Evolutionary conservation across 495 filamentous ascomycete genomes (phyloP).

Genomic region (Penicillium dipodomyicola): DNA sequence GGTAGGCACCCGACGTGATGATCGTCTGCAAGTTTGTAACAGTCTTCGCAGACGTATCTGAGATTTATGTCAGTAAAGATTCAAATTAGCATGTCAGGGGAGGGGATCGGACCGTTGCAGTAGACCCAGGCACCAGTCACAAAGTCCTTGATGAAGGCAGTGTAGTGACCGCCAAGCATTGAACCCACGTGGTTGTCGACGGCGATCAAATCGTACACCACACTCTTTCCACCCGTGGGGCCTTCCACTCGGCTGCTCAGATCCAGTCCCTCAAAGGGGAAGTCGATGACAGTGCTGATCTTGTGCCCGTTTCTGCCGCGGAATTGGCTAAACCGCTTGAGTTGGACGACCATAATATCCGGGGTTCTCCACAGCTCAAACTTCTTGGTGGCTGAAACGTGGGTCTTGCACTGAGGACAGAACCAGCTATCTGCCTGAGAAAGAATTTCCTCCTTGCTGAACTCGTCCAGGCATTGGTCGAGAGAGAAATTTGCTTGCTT

Average conservation of each 20-base stretch:
- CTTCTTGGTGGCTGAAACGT: slow-evolving; percentile 87
- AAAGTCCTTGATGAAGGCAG: slow-evolving; percentile 89
- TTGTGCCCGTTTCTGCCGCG: slow-evolving; percentile 70
- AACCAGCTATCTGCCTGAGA: slow-evolving; percentile 96
- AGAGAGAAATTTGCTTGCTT: slow-evolving; percentile 61
- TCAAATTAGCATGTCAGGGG: background rate
- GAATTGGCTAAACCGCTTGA: slow-evolving; percentile 82
- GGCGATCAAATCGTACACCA: slow-evolving; percentile 88
- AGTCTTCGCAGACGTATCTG: slow-evolving; percentile 68
- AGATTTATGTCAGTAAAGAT: slow-evolving; percentile 17
- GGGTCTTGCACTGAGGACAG: slow-evolving; percentile 91
- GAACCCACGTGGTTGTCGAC: slow-evolving; percentile 95
- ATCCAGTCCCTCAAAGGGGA: slow-evolving; percentile 84
- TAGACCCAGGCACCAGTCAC: slow-evolving; percentile 82
- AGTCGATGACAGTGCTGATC: slow-evolving; percentile 86
- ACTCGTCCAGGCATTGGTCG: slow-evolving; percentile 91
- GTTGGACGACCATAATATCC: slow-evolving; percentile 89
- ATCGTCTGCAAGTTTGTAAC: slow-evolving; percentile 52
- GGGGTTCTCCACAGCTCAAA: slow-evolving; percentile 95
- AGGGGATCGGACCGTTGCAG: slow-evolving; percentile 73
- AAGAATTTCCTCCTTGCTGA: slow-evolving; percentile 84
- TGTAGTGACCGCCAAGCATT: slow-evolving; percentile 92
- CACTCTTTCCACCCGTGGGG: slow-evolving; percentile 70
- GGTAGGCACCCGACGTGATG: slow-evolving; percentile 73
- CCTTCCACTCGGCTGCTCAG: slow-evolving; percentile 73